Conservation (phyloP, 257 asterid genomes). For the Verbascum thapsus region DNA sequence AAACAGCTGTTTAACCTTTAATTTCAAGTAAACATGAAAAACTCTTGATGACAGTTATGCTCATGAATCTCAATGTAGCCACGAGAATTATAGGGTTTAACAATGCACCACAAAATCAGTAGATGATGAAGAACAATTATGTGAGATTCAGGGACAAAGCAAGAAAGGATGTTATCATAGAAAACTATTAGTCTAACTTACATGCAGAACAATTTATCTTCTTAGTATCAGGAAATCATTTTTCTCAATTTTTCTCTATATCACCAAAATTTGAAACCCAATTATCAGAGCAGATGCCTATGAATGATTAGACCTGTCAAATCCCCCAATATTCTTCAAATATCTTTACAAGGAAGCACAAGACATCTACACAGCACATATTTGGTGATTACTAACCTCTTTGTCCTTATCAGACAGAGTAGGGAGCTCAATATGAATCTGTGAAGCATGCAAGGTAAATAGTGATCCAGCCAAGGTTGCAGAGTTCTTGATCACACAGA, state of each 20-base stretch:
- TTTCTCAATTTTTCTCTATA: neutral
- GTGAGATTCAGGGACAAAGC: neutral
- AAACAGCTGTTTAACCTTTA: neutral
- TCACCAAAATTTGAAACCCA: conserved; percentile 15
- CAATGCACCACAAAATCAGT: neutral
- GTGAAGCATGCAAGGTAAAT: conserved; percentile 95
- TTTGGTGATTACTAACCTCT: conserved; percentile 79
- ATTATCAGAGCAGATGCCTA: conserved; percentile 1
- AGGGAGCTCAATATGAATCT: conserved; percentile 84
- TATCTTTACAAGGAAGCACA: conserved; percentile 11
- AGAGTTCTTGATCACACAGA: conserved; percentile 80
- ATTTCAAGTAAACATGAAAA: neutral
- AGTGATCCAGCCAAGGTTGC: conserved; percentile 89
- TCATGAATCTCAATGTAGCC: neutral
- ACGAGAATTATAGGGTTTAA: neutral
- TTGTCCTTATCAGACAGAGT: conserved; percentile 84
- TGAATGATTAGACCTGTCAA: neutral
- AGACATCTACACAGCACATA: conserved; percentile 5
- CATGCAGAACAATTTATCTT: neutral
- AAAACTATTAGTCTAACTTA: conserved; percentile 7
- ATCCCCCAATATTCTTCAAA: neutral
- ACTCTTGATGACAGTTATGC: too few species aligned
- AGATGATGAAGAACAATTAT: neutral
- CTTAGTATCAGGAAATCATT: too few species aligned
- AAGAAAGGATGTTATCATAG: conserved; percentile 3